phyloP scores from a whole-genome alignment of 2,329 filamentous ascomycete species.

The Bipolaris gigantea region DNA sequence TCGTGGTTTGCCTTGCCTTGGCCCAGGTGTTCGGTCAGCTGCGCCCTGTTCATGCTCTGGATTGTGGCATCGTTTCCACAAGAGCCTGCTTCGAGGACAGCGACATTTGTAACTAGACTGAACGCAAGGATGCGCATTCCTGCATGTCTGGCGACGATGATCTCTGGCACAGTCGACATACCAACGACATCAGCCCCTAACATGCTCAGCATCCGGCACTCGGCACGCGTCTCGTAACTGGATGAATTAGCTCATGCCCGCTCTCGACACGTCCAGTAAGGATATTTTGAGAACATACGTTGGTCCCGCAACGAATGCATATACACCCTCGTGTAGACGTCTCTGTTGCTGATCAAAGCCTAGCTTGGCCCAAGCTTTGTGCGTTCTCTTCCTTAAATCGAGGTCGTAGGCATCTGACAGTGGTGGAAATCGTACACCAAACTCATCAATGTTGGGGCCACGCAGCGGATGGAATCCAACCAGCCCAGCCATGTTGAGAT shows the following conservation, averaged over 20 bases:
- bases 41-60: constrained; percentile 52
- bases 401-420: constrained; percentile 69
- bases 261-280: not conserved
- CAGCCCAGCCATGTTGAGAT: constrained; percentile 65
- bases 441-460: constrained; percentile 64
- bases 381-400: constrained; percentile 59
- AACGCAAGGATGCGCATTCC: constrained; percentile 66
- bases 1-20: constrained; percentile 65
- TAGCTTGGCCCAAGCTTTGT: constrained; percentile 60
- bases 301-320: constrained; percentile 66
- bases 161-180: constrained; percentile 71
- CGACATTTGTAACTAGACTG: constrained; percentile 67
- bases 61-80: constrained; percentile 60
- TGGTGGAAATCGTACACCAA: constrained; percentile 64
- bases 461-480: constrained; percentile 63
- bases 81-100: constrained; percentile 61
- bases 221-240: constrained; percentile 65
- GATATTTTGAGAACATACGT: constrained; percentile 48
- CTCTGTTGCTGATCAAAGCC: constrained; percentile 51
- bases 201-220: constrained; percentile 63
- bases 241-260: constrained; percentile 11
- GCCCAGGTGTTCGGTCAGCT: constrained; percentile 59
- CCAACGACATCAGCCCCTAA: constrained; percentile 70
- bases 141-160: constrained; percentile 65
- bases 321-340: constrained; percentile 65